phyloP scores from a whole-genome alignment of 2,329 filamentous ascomycete genomes.

The Pestalotiopsis sp. region DNA sequence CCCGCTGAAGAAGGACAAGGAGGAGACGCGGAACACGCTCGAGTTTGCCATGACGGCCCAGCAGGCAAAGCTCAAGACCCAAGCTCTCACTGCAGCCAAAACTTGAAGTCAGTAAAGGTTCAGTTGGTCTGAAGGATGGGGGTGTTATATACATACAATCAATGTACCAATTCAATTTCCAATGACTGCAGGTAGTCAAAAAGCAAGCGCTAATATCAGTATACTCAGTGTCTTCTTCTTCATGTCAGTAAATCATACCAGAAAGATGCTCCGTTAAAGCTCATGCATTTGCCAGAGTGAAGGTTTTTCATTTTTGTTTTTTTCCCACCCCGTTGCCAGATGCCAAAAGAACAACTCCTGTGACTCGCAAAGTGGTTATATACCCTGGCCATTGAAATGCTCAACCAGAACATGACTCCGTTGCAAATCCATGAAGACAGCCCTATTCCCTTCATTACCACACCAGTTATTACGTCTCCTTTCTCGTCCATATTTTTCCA shows the following conservation, averaged over 20 bases:
- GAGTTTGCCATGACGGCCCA: slow-evolving; percentile 87
- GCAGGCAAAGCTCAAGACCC: slow-evolving; percentile 4
- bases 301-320: not conserved
- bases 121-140: too few relatives aligned
- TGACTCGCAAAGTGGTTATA: slow-evolving; percentile 4
- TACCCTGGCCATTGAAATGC: slow-evolving; percentile 1
- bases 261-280: too few relatives aligned
- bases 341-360: slow-evolving; percentile 3
- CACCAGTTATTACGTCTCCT: not conserved
- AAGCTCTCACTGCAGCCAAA: not conserved
- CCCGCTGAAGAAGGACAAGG: slow-evolving; percentile 85
- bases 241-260: too few relatives aligned
- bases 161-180: too few relatives aligned
- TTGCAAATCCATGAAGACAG: not conserved
- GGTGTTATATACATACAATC: too few relatives aligned
- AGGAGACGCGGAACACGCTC: slow-evolving; percentile 91
- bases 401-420: not conserved
- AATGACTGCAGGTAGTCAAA: too few relatives aligned
- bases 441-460: not conserved
- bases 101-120: not conserved
- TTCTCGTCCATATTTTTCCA: not conserved
- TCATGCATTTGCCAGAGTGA: not conserved
- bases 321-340: not conserved
- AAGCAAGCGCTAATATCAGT: too few relatives aligned
- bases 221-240: too few relatives aligned